phyloP scores from a whole-genome alignment of 2,329 filamentous ascomycete species.

The Bipolaris cookei region DNA sequence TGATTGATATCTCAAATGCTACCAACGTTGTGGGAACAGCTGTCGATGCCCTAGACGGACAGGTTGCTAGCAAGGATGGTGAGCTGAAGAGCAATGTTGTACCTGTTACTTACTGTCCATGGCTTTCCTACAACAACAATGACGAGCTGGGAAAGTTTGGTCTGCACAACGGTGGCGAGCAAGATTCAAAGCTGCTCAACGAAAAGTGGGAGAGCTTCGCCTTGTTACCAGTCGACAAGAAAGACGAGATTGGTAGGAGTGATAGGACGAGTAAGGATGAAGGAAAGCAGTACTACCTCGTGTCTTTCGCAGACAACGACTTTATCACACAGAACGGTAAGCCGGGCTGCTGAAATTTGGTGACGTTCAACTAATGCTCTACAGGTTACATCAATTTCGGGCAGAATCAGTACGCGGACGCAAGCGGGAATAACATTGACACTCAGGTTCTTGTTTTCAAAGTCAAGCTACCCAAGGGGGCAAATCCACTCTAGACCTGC shows the following conservation, averaged over 20 bases:
- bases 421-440: conserved; percentile 63
- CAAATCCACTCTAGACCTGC: background rate
- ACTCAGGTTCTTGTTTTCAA: conserved; percentile 70
- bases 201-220: conserved; percentile 79
- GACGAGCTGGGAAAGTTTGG: conserved; percentile 68
- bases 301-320: conserved; percentile 74
- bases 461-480: conserved; percentile 54
- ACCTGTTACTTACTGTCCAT: conserved; percentile 68
- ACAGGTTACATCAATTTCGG: conserved; percentile 65
- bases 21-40: conserved; percentile 64
- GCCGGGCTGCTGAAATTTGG: conserved; percentile 8
- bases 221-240: conserved; percentile 61
- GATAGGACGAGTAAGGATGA: conserved; percentile 45
- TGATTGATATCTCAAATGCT: conserved; percentile 68
- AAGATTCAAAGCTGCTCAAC: conserved; percentile 67
- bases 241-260: conserved; percentile 35
- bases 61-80: conserved; percentile 59
- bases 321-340: conserved; percentile 74
- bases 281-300: conserved; percentile 71
- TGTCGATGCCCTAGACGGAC: conserved; percentile 48
- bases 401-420: conserved; percentile 62
- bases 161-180: conserved; percentile 69
- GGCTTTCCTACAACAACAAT: conserved; percentile 72
- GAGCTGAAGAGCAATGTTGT: conserved; percentile 61
- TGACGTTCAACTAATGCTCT: conserved; percentile 7